Evolutionary conservation across 2,329 filamentous ascomycete genomes (phyloP), one percentile per base, ranked within the genome.

Genomic region (Trichophyton simii): DNA sequence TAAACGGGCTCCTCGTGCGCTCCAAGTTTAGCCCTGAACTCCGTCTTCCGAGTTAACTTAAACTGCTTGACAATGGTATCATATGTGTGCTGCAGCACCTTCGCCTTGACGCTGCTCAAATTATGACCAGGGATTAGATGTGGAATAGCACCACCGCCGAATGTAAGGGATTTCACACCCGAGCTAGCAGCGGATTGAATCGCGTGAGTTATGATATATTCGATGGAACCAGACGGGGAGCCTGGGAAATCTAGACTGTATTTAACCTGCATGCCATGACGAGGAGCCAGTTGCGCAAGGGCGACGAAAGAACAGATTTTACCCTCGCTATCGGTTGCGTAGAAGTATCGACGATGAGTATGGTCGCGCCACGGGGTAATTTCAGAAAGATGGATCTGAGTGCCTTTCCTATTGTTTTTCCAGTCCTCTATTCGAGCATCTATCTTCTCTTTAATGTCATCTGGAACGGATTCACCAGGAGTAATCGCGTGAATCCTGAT

Each of bases 211-310:
- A 95, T 87, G 46, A 94, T 82, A 46, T 87, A 82, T 76, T 96
- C 91, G 65, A 96, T 96, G 38, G 88, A 87, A 55, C 91, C 91
- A 52, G 84, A 89, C n/a, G 91, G 88, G 0, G 91, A 83, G 28
- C 83, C 84, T 0, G 91, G 91, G 80, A 96, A 96, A 74, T 96
- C 90, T 60, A 96, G 84, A n/a, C 88, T 88, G 79, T 94, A 96
- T 78, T 96, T 96, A 71, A 96, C 87, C 77, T 96, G 91, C 84
- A 90, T 95, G 60, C 91, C 91, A 71, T 95, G 84, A 41, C 83
- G 79, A 1, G 90, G 89, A 2, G 87, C 83, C 31, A 96, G 83
- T 72, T 90, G 88, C 60, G 88, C 88, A 68, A 96, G 79, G 7
- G 92, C 86, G n/a, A 92, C 87, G 62, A 96, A 82, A 38, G 87